Conservation (phyloP, 1,139 yeast species). For the Zygotorulaspora mrakii region DNA sequence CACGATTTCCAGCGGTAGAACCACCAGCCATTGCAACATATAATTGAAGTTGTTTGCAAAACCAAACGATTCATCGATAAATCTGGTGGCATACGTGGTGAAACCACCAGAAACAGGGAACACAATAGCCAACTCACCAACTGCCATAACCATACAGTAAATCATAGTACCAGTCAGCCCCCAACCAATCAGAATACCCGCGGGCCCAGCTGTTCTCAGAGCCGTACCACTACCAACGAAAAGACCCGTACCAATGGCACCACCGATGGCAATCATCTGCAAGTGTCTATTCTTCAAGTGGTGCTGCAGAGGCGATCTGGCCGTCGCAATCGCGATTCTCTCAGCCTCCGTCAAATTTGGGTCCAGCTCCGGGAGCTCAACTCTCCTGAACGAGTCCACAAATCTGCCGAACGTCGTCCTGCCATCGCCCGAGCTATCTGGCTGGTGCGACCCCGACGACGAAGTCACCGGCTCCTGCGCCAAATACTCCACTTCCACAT, state of each 20-base stretch:
- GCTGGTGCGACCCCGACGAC: constrained; percentile 3
- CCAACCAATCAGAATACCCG: constrained; percentile 60
- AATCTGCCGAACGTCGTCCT: constrained; percentile 40
- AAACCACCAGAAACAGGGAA: constrained; percentile 76
- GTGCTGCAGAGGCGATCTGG: constrained; percentile 61
- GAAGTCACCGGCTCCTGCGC: constrained; percentile 7
- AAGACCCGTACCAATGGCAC: constrained; percentile 60
- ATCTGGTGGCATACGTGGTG: constrained; percentile 63
- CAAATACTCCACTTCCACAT: constrained; percentile 8
- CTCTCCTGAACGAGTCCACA: constrained; percentile 54
- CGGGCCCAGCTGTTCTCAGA: constrained; percentile 53
- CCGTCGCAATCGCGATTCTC: constrained; percentile 60
- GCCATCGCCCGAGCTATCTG: background rate
- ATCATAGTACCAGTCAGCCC: constrained; percentile 50
- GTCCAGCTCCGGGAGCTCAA: constrained; percentile 54
- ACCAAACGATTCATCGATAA: constrained; percentile 69
- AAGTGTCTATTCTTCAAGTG: constrained; percentile 59
- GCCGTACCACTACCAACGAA: constrained; percentile 60
- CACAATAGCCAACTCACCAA: constrained; percentile 65
- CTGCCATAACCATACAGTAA: constrained; percentile 64
- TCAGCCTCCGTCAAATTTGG: constrained; percentile 64
- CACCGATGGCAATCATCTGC: constrained; percentile 61
- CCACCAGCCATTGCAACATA: constrained; percentile 67
- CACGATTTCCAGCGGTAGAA: constrained; percentile 67
- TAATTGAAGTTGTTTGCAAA: constrained; percentile 75